phyloP scores from a whole-genome alignment of 2,329 filamentous ascomycete species.

The Incumbomyces delicatus region DNA sequence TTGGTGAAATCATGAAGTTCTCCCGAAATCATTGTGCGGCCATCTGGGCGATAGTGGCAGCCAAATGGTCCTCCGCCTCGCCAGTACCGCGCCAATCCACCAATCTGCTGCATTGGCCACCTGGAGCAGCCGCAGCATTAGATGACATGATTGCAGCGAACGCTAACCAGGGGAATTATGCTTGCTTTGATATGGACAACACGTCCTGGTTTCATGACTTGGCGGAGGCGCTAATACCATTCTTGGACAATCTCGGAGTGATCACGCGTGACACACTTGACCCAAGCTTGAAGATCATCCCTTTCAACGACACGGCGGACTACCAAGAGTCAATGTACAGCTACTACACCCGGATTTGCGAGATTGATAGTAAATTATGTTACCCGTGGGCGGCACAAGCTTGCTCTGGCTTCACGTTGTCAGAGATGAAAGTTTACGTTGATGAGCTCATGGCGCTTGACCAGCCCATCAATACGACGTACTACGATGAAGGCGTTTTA shows the following conservation, averaged over 20 bases:
- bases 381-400: conserved; percentile 7
- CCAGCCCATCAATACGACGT: conserved; percentile 5
- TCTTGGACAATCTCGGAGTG: conserved; percentile 3
- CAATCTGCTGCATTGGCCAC: conserved; percentile 2
- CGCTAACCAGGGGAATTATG: conserved; percentile 8
- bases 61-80: too few species aligned
- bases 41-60: too few species aligned
- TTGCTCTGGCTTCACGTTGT: conserved; percentile 1
- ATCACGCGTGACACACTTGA: conserved; percentile 6
- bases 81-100: neutral
- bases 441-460: conserved; percentile 6
- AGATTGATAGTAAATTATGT: conserved; percentile 6
- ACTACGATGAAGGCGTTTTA: conserved; percentile 4
- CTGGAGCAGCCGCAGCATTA: conserved; percentile 3
- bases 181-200: conserved; percentile 9
- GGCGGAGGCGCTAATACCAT: conserved; percentile 4
- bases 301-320: conserved; percentile 7
- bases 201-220: conserved; percentile 5
- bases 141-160: conserved; percentile 8
- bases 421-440: conserved; percentile 5
- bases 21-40: too few species aligned
- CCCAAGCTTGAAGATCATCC: conserved; percentile 4
- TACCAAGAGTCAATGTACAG: conserved; percentile 6
- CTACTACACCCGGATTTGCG: conserved; percentile 8
- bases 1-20: too few species aligned